phyloP scores from a whole-genome alignment of 1,284 basidiomycete genomes.

The Ceratobasidium sp. region DNA sequence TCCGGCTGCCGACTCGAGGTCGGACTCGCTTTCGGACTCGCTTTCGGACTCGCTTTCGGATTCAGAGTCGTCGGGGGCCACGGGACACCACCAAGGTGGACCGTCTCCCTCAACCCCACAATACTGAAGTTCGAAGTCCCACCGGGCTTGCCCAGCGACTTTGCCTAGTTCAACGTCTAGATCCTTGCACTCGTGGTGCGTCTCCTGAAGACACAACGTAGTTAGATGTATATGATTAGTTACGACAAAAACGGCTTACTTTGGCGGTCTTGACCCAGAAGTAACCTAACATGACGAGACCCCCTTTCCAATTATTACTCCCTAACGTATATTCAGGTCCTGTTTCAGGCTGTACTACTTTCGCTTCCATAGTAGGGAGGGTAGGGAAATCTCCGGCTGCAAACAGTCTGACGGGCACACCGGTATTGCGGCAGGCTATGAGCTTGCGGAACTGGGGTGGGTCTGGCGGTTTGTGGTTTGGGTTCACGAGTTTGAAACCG shows the following conservation, averaged over 20 bases:
- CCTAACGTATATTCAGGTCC: background rate
- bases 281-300: conserved; percentile 33
- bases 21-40: background rate
- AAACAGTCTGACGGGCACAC: conserved; percentile 28
- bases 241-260: background rate
- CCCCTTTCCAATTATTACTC: conserved; percentile 15
- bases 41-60: too few species aligned
- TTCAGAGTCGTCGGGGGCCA: background rate
- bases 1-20: background rate
- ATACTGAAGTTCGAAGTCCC: conserved; percentile 25
- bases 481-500: background rate
- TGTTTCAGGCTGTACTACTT: background rate
- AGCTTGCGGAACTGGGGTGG: conserved; percentile 38
- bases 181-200: background rate
- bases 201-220: background rate
- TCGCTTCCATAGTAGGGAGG: conserved; percentile 4
- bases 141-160: conserved; percentile 15
- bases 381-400: conserved; percentile 37
- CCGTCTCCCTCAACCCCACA: background rate
- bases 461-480: background rate
- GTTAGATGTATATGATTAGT: background rate
- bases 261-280: conserved; percentile 34
- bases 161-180: conserved; percentile 25
- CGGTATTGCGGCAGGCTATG: conserved; percentile 9
- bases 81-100: conserved; percentile 29